A percentile compares a stretch with the other conserved stretches of the same genome.
Evolutionary conservation across 495 filamentous ascomycete genomes (phyloP).

Genomic region (Umbilicaria muhlenbergii): DNA sequence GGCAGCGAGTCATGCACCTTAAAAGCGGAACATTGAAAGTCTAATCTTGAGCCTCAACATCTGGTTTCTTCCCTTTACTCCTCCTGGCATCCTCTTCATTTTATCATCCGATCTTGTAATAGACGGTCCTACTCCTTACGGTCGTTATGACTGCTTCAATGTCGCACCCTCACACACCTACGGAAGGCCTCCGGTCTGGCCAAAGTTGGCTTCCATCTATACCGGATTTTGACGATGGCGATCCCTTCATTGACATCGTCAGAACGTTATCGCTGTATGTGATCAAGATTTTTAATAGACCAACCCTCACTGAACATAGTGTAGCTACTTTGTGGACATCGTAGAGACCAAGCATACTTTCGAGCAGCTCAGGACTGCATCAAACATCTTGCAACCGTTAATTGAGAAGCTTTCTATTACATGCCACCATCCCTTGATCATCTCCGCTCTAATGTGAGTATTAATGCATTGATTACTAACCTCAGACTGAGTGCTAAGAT

Average conservation of each 20-base stretch:
- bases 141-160: too few relatives aligned
- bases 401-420: slow-evolving; percentile 47
- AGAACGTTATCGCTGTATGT: slow-evolving; percentile 49
- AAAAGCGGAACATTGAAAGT: too few relatives aligned
- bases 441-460: slow-evolving; percentile 64
- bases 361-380: slow-evolving; percentile 58
- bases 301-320: slow-evolving; percentile 6
- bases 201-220: slow-evolving; percentile 10
- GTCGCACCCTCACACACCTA: too few relatives aligned
- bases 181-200: slow-evolving; percentile 1
- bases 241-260: slow-evolving; percentile 47
- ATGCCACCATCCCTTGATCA: slow-evolving; percentile 56
- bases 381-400: slow-evolving; percentile 45
- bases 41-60: too few relatives aligned
- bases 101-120: too few relatives aligned
- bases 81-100: too few relatives aligned
- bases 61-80: too few relatives aligned
- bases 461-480: neutral
- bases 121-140: too few relatives aligned
- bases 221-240: slow-evolving; percentile 45
- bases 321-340: slow-evolving; percentile 48
- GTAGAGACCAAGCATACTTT: slow-evolving; percentile 57
- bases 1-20: too few relatives aligned
- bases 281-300: neutral
- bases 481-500: neutral